Evolutionary conservation across 192 early-diverging fungal species (phyloP), one percentile per base, ranked within the genome.

Genomic region (Phycomyces nitens): DNA sequence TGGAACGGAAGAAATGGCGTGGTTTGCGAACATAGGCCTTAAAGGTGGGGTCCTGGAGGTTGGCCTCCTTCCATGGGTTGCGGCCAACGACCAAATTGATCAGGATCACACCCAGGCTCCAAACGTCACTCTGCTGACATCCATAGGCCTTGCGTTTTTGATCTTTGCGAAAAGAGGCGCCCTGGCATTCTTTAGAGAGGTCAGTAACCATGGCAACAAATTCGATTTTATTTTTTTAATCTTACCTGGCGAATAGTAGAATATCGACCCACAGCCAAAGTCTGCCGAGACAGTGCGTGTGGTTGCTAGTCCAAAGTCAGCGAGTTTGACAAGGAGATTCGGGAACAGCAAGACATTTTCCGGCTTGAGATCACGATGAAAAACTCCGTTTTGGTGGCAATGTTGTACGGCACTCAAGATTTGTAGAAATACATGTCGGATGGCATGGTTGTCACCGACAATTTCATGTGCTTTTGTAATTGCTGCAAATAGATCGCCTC

Each of bases 401-500:
- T 88, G 85, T 57, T 84, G 73, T 47, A 98, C 86, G 10, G 94
- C 93, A 62, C 89, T 81, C 23, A 96, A 71, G 39, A 98, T 86
- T 80, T 94, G 91, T 22, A 91, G 73, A 65, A 98, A 84, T 43
- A 95, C 87, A 39, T 82, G 77, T 20, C 90, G 87, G 55, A 94
- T 85, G 34, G 93, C 90, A 39, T 76, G 57, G 69, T 93, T 92
- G 44, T 86, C 83, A 64, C 84, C 84, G 24, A 83, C 60, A 20
- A 91, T 88, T n/a, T 83, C 56, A 39, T 89, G 86, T 15, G 86
- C 81, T 34, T 82, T 81, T 9, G 96, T 94, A 60, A 99, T 97
- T 42, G 89, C 88, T 58, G 93, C 93, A 75, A 97, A 99, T 24
- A 99, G 79, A 81, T 99, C 97, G 50, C 97, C 97, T 55, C 92